Base-by-base conservation (phyloP, 2,329 filamentous ascomycete species). In the Pseudocercospora crystallina region DNA sequence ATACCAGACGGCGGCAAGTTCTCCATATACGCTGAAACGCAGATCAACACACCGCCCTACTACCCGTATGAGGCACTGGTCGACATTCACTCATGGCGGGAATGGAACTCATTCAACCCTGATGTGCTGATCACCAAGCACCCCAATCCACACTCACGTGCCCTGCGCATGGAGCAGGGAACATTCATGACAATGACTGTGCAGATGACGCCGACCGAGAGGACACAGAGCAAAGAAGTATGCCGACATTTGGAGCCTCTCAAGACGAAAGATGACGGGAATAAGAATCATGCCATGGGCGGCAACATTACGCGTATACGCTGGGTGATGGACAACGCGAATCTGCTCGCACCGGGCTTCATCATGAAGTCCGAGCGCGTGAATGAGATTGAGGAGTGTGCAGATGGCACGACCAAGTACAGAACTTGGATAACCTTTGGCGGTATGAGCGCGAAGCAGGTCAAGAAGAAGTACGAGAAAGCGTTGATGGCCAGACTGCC, bases 51-150 rank as follows among this genome's bases (percentile, higher is more conserved):
- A 1, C 67, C 73, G 8, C 65, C 73, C 2, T 56, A 67, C 15
- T 60, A 67, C n/a, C 71, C 77, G 52, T 76, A 74, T 68, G 63
- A 71, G 17, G 67, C 69, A 8, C 61, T 78, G 3, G 66, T 72
- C 42, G 67, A 77, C 60, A 73, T 73, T 26, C 70, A 73, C 15
- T 73, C 70, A 43, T 78, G 72, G 71, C 67, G 69, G 15, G 59
- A 69, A 40, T 79, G 76, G 76, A 78, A 77, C 56, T 65, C 65
- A 5, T 78, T 77, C 59, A 66, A 74, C 5, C 70, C 74, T 2
- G 65, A 66, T 17, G 73, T 76, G 4, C 70, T 69, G n/a, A 72
- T 79, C 57, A 72, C 67, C 38, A 66, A 69, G 33, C 74, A 76
- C 29, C 67, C 73, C 8, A 53, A 49, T 36, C 51, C 60, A 0